Conservation (phyloP, 2,329 filamentous ascomycete genomes). For the Fusarium bulbicola region DNA sequence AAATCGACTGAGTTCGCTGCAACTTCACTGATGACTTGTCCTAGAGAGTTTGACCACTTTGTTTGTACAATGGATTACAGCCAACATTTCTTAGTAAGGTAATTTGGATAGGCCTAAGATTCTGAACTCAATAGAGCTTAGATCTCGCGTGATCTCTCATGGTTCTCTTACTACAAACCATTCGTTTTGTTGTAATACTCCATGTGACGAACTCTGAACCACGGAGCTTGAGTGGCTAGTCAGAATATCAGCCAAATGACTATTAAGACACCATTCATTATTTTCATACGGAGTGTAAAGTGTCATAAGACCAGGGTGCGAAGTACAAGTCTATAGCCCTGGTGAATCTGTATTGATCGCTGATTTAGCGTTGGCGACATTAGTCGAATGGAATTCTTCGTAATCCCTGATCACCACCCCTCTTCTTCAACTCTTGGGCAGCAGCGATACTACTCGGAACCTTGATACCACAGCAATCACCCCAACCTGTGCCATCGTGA, state of each 20-base stretch:
- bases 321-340: not conserved
- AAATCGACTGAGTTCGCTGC: not conserved
- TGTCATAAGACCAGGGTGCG: not conserved
- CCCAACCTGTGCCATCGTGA: slow-evolving; percentile 78
- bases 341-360: not conserved
- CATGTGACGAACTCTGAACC: not conserved
- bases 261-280: not conserved
- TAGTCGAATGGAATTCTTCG: slow-evolving; percentile 86
- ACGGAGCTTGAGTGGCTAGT: not conserved
- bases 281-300: not conserved
- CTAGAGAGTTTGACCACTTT: not conserved
- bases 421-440: slow-evolving; percentile 86
- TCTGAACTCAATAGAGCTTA: not conserved
- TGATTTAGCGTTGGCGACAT: slow-evolving; percentile 15
- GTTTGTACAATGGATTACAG: not conserved
- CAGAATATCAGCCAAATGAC: not conserved
- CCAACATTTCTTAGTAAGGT: not conserved
- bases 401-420: slow-evolving; percentile 65
- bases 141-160: not conserved
- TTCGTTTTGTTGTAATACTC: not conserved
- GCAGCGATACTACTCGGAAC: slow-evolving; percentile 95
- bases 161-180: not conserved
- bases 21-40: not conserved
- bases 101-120: not conserved
- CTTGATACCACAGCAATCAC: slow-evolving; percentile 97